Percentiles rank a stretch among this genome's conserved stretches.
Conservation (phyloP, 306 rosid genomes). For the Rosa rugosa region DNA sequence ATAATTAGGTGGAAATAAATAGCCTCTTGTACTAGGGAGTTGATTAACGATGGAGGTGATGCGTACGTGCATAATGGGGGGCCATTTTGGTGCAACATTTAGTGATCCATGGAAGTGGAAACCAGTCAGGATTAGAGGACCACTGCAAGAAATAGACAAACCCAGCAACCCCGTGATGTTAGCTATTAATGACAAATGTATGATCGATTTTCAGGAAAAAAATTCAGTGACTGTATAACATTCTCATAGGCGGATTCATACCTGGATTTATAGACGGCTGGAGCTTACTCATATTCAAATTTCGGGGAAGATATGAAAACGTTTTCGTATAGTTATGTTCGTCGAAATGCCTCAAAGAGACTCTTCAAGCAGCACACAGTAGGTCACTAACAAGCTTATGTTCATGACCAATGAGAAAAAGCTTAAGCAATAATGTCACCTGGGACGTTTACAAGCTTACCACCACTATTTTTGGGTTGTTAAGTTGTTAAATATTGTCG, state of each 20-base stretch:
- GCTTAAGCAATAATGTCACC: not conserved
- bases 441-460: not conserved
- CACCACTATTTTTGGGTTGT: not conserved
- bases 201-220: slow-evolving; percentile 24
- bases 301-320: not conserved
- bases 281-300: not conserved
- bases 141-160: slow-evolving; percentile 35
- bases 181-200: slow-evolving; percentile 14
- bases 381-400: no score
- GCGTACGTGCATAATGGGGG: slow-evolving; percentile 8
- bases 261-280: not conserved
- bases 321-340: not conserved
- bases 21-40: not conserved
- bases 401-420: not conserved
- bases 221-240: not conserved
- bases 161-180: slow-evolving; percentile 11
- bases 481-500: slow-evolving; percentile 4
- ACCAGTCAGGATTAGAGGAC: slow-evolving; percentile 29
- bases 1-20: not conserved
- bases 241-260: not conserved
- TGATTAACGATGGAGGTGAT: not conserved
- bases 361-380: not conserved
- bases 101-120: slow-evolving; percentile 21
- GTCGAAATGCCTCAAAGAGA: not conserved
- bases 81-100: slow-evolving; percentile 29